These are phyloP conservation scores for Aspergillus novoparasiticus DNA, from an alignment of 2,329 filamentous ascomycete species.

Conservation along the genomic window DNA sequence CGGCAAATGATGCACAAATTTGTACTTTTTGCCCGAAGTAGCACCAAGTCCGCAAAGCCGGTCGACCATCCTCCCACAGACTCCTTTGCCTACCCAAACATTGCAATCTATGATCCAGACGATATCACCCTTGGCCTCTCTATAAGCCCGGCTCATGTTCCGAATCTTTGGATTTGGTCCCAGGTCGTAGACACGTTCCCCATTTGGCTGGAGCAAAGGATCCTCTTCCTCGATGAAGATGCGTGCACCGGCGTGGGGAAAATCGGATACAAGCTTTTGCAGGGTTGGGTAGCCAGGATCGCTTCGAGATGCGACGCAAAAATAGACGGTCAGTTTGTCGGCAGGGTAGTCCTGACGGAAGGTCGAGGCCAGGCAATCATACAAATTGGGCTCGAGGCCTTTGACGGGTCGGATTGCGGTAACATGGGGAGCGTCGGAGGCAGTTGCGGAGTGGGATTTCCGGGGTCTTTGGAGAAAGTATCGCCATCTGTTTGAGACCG, in stretches of 20 bases:
- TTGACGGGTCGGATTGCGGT: slow-evolving; percentile 93
- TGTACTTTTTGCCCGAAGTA: slow-evolving; percentile 60
- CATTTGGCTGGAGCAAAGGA: slow-evolving; percentile 61
- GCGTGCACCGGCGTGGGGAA: slow-evolving; percentile 69
- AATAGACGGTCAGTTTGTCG: slow-evolving; percentile 73
- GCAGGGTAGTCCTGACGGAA: slow-evolving; percentile 80
- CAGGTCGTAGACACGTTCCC: slow-evolving; percentile 59
- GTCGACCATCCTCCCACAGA: slow-evolving; percentile 86
- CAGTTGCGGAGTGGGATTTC: slow-evolving; percentile 43
- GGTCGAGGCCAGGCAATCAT: slow-evolving; percentile 86
- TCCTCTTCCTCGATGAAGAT: slow-evolving; percentile 84
- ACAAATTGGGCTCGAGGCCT: slow-evolving; percentile 84
- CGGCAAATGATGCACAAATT: slow-evolving; percentile 93
- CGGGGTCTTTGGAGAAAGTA: slow-evolving; percentile 53
- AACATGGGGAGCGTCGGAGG: slow-evolving; percentile 69
- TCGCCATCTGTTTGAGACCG: slow-evolving; percentile 45
- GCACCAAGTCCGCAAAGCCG: slow-evolving; percentile 70
- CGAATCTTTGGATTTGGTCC: slow-evolving; percentile 98
- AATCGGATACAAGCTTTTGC: slow-evolving; percentile 70
- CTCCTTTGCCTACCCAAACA: slow-evolving; percentile 81
- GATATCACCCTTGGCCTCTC: slow-evolving; percentile 83
- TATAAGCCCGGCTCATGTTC: slow-evolving; percentile 91
- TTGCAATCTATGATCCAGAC: slow-evolving; percentile 98
- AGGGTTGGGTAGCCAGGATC: slow-evolving; percentile 81
- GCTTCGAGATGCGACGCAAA: slow-evolving; percentile 74